Evolutionary conservation across 2,329 filamentous ascomycete species (phyloP), one percentile per base, ranked within the genome.

Genomic region (Leptosphaerulina australis): DNA sequence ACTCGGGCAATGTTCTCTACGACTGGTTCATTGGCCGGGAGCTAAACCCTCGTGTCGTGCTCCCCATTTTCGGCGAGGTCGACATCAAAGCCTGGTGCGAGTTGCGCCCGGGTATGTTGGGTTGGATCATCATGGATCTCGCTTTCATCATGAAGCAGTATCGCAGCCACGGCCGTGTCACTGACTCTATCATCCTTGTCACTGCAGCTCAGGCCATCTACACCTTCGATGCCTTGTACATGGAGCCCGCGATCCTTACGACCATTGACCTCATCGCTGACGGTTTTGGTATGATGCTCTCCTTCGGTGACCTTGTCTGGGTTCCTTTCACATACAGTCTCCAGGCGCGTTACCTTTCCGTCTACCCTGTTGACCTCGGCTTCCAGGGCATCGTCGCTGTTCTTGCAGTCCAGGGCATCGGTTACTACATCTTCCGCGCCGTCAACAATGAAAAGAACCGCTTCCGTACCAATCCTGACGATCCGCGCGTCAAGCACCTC

Each of bases 11-110:
- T 73, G 77, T 91, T 56, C 75, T 97, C 28, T 97, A 97, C 72
- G 93, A 97, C 74, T 97, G 91, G 85, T 97, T 91, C 76, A 97
- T 97, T 59, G 93, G 93, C 15, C 89, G 93, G 21, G 93, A 97
- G 74, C 85, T 97, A 53, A 97, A 97, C 75, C 93, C 93, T 3
- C 90, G 92, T 38, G 74, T 95, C 52, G 84, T 81, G 0, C 76
- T 96, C 18, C 91, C 91, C 2, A 72, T 95, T 38, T 81, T 96
- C 57, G 90, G 91, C 50, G 88, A 91, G 62, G 81, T 97, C 39
- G 93, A 97, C 68, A 88, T 97, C 74, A 97, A 97, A 76, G 81
- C 87, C 53, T 97, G 87, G 73, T 88, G 88, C 73, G 93, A 97
- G 75, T 81, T 97, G 66, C 86, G 93, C n/a, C 93, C 93, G 0